Evolutionary conservation across 1,139 yeast genomes (phyloP).

Genomic region (Taphrina pruni): DNA sequence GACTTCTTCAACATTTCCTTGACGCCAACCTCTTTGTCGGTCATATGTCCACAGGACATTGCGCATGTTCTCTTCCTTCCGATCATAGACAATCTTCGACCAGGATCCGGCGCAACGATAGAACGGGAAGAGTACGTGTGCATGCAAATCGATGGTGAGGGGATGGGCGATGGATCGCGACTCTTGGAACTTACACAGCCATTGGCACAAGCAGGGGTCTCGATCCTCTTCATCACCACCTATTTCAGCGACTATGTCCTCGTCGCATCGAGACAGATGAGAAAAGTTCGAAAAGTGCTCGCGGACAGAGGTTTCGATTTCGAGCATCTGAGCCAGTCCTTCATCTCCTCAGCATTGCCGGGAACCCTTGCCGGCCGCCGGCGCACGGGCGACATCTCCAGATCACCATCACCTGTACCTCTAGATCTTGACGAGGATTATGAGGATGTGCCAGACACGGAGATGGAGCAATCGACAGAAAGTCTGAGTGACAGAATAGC

Average conservation of each 20-base stretch:
- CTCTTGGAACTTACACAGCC: constrained; percentile 68
- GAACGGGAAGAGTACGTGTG: constrained; percentile 59
- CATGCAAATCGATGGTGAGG: constrained; percentile 66
- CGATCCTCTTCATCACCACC: constrained; percentile 68
- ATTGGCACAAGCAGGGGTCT: constrained; percentile 62
- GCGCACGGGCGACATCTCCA: neutral
- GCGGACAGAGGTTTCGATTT: constrained; percentile 31
- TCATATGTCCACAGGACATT: constrained; percentile 58
- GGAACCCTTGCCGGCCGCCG: neutral
- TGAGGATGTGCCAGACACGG: neutral
- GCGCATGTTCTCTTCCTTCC: constrained; percentile 54
- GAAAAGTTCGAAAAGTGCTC: constrained; percentile 31
- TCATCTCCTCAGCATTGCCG: constrained; percentile 21
- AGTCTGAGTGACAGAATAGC: constrained; percentile 17
- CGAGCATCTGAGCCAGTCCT: constrained; percentile 19
- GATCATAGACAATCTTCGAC: constrained; percentile 15
- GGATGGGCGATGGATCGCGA: constrained; percentile 58
- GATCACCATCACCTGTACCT: neutral
- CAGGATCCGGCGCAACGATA: constrained; percentile 54
- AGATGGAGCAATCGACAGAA: constrained; percentile 13
- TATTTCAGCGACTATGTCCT: constrained; percentile 73
- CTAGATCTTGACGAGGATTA: constrained; percentile 1
- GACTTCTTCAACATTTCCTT: constrained; percentile 62
- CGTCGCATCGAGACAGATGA: constrained; percentile 56
- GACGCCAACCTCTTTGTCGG: constrained; percentile 64